A percentile compares a stretch with the other conserved stretches of the same genome.
phyloP scores from a whole-genome alignment of 2,329 filamentous ascomycete genomes.

The Trichoderma sp. region DNA sequence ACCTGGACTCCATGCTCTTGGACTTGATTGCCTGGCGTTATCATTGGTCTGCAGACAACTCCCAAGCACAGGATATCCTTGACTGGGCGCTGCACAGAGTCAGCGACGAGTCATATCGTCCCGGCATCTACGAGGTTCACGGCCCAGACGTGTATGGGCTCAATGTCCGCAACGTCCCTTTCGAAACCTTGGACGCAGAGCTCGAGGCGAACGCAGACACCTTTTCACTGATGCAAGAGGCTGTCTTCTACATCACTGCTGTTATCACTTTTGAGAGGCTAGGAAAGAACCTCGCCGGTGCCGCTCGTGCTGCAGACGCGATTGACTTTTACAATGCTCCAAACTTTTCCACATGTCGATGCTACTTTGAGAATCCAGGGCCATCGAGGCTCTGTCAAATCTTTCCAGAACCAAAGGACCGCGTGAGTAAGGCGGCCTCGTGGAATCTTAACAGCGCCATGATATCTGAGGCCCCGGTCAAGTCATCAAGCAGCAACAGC shows the following conservation, averaged over 20 bases:
- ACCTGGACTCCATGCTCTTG: constrained; percentile 5
- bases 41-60: not conserved
- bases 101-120: constrained; percentile 7
- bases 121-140: not conserved
- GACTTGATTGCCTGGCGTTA: constrained; percentile 6
- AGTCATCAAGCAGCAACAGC: not conserved
- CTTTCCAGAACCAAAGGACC: not conserved
- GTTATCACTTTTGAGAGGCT: not conserved
- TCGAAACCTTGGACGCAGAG: not conserved
- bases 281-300: constrained; percentile 1
- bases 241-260: not conserved
- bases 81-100: constrained; percentile 7
- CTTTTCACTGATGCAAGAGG: constrained; percentile 13
- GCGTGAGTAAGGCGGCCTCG: not conserved
- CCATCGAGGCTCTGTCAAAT: not conserved
- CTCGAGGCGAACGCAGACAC: not conserved
- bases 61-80: not conserved
- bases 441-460: constrained; percentile 8
- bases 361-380: constrained; percentile 11
- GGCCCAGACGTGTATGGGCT: constrained; percentile 8
- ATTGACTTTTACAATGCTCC: constrained; percentile 13
- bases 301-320: constrained; percentile 11
- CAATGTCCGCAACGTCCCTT: constrained; percentile 5
- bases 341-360: constrained; percentile 6
- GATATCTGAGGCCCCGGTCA: not conserved